Percentiles rank a stretch among this genome's conserved stretches.
Conservation (phyloP, 192 early-diverging fungal species). For the Jimgerdemannia lactiflua region DNA sequence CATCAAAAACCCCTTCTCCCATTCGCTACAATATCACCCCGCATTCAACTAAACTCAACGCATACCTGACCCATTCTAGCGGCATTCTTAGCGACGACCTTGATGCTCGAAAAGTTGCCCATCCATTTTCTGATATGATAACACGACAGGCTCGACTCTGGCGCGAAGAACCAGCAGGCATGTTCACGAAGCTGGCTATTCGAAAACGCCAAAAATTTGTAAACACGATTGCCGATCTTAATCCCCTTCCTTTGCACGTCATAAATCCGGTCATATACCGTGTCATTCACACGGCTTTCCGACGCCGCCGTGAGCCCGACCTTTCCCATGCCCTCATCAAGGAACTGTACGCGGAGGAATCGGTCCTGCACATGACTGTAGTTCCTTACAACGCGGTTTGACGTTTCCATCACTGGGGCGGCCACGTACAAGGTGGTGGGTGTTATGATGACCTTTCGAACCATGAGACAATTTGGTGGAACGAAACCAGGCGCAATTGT, state of each 20-base stretch:
- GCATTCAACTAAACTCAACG: background rate
- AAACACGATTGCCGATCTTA: slow-evolving; percentile 46
- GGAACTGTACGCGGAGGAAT: slow-evolving; percentile 70
- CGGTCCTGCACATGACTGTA: slow-evolving; percentile 23
- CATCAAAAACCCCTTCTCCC: too few relatives aligned
- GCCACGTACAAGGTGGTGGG: slow-evolving; percentile 65
- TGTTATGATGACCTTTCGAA: slow-evolving; percentile 62
- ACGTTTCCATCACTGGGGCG: slow-evolving; percentile 60
- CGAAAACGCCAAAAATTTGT: slow-evolving; percentile 63
- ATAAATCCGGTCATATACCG: slow-evolving; percentile 53
- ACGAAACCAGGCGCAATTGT: background rate
- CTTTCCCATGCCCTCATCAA: slow-evolving; percentile 55
- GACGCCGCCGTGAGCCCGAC: slow-evolving; percentile 18
- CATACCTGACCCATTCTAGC: slow-evolving; percentile 63
- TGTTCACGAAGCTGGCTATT: slow-evolving; percentile 62
- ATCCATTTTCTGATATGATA: slow-evolving; percentile 61
- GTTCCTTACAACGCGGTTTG: slow-evolving; percentile 62
- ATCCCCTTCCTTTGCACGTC: slow-evolving; percentile 46
- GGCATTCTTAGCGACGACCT: slow-evolving; percentile 64
- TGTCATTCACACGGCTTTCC: slow-evolving; percentile 1
- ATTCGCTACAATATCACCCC: too few relatives aligned
- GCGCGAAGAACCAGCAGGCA: slow-evolving; percentile 73
- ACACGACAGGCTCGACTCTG: slow-evolving; percentile 35
- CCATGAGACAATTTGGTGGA: slow-evolving; percentile 42
- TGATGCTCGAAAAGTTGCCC: slow-evolving; percentile 66